Percentiles rank a stretch among this genome's conserved stretches.
Evolutionary conservation across 139 green algal species (phyloP).

Genomic region (Gonium pectorale): DNA sequence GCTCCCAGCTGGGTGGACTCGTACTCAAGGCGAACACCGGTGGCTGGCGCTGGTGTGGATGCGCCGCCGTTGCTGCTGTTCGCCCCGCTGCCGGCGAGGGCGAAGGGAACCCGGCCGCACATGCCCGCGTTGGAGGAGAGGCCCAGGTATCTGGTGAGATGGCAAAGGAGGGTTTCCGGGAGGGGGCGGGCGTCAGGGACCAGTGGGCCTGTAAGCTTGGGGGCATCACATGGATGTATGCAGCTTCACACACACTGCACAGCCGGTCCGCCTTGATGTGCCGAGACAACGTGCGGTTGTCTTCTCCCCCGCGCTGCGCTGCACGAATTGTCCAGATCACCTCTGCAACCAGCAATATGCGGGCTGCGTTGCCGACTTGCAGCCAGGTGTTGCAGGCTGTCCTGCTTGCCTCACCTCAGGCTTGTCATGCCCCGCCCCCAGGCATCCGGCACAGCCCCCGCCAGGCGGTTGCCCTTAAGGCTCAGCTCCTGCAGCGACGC

Average conservation of each 20-base stretch:
- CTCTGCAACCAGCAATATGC: too few relatives aligned
- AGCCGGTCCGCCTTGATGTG: too few relatives aligned
- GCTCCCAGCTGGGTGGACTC: constrained; percentile 9
- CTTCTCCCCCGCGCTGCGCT: too few relatives aligned
- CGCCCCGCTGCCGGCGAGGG: not conserved
- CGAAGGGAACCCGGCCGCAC: constrained; percentile 9
- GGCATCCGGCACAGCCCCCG: not conserved
- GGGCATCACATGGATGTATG: too few relatives aligned
- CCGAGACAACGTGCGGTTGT: too few relatives aligned
- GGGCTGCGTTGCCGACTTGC: too few relatives aligned
- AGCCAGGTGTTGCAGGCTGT: too few relatives aligned
- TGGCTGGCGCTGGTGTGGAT: not conserved
- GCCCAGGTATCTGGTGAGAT: constrained; percentile 21
- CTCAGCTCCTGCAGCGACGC: constrained; percentile 13
- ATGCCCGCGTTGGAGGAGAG: constrained; percentile 1
- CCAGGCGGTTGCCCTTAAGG: constrained; percentile 15
- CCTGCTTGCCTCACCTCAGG: constrained; percentile 33
- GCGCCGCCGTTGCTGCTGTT: not conserved
- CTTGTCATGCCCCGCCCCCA: constrained; percentile 21
- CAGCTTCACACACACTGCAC: too few relatives aligned
- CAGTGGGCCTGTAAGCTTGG: too few relatives aligned
- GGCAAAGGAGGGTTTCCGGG: too few relatives aligned
- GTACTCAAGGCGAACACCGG: not conserved
- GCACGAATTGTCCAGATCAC: too few relatives aligned
- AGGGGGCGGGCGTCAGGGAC: too few relatives aligned